Evolutionary conservation across 176 grass and related monocot species (phyloP).

Genomic region (Bothriochloa decipiens): DNA sequence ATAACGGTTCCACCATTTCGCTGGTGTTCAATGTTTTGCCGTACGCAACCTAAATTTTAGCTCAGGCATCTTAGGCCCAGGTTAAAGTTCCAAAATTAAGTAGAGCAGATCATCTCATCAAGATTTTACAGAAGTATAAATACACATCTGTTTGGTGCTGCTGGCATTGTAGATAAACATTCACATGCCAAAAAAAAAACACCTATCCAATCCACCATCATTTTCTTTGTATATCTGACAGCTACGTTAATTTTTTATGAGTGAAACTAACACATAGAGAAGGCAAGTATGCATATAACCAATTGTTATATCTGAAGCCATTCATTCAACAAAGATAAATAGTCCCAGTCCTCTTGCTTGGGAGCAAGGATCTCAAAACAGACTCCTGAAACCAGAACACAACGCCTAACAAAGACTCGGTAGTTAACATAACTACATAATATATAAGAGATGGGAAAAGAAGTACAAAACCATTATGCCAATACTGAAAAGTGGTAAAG

Average conservation of each 20-base stretch:
- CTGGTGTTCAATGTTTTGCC: no score
- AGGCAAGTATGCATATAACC: not conserved
- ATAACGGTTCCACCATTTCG: no score
- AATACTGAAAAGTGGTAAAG: constrained; percentile 1
- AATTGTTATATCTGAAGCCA: not conserved
- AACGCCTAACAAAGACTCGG: not conserved
- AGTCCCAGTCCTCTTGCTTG: not conserved
- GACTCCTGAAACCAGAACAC: not conserved
- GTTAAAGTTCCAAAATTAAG: not conserved
- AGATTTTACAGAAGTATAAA: not conserved
- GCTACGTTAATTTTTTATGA: not conserved
- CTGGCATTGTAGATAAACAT: not conserved
- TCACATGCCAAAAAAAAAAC: not conserved
- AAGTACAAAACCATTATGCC: not conserved
- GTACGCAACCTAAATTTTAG: no score
- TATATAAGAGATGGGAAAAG: not conserved
- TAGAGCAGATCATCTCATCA: not conserved
- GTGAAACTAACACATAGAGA: not conserved
- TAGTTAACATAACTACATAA: not conserved
- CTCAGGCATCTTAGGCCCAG: no score
- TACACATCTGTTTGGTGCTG: not conserved
- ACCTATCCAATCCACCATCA: not conserved
- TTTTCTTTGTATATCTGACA: not conserved
- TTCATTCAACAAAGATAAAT: not conserved
- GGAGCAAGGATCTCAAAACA: not conserved